These are phyloP conservation scores for Abrus pulchellus DNA, from an alignment of 306 rosid genomes.

Conservation along the genomic window DNA sequence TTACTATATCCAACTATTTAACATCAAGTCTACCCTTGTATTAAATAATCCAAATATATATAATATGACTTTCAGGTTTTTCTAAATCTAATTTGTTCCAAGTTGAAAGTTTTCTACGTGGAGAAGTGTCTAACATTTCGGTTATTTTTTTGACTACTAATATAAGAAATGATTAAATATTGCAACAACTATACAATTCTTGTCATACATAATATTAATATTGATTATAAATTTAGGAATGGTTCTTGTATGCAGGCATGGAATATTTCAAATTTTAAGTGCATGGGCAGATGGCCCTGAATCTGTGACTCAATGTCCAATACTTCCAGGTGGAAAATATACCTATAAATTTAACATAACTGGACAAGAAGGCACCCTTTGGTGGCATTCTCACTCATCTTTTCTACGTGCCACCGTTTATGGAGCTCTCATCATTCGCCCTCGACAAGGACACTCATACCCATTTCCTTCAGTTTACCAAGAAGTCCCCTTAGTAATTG, in stretches of 20 bases:
- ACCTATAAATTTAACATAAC: conserved; percentile 58
- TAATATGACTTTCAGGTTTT: not conserved
- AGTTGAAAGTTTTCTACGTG: not conserved
- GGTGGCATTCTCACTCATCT: conserved; percentile 70
- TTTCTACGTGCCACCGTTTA: conserved; percentile 67
- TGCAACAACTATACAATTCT: not conserved
- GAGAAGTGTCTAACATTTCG: conserved; percentile 13
- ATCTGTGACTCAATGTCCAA: conserved; percentile 67
- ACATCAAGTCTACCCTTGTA: not conserved
- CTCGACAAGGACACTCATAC: conserved; percentile 38
- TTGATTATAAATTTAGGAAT: not conserved
- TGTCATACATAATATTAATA: not conserved
- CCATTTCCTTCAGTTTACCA: conserved; percentile 47
- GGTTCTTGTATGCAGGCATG: conserved; percentile 56
- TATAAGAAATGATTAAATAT: not conserved
- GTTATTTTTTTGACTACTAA: not conserved
- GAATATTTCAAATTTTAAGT: conserved; percentile 59
- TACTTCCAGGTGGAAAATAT: conserved; percentile 44
- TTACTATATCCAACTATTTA: not conserved
- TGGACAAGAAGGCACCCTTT: conserved; percentile 69
- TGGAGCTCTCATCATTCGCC: conserved; percentile 66
- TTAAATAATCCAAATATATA: conserved; percentile 9
- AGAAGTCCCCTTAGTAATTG: conserved; percentile 59
- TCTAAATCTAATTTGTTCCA: not conserved
- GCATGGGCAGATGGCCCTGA: conserved; percentile 73